Base-by-base conservation (phyloP, 257 asterid species). In the Fraxinus anomala region DNA sequence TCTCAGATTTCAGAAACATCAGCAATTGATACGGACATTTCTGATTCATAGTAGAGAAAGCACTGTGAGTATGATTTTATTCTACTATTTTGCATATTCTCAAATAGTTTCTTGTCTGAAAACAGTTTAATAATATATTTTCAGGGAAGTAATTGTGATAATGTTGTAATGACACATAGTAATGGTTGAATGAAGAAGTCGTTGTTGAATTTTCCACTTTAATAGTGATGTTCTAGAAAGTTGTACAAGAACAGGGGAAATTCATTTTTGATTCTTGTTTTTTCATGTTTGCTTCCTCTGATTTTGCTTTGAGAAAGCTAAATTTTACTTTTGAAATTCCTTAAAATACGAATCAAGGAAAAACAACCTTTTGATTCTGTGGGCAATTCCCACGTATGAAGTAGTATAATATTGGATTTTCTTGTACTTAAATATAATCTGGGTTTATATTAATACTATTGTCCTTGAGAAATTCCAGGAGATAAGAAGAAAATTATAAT, bases 401-500 rank as follows among this genome's bases (percentile, higher is more conserved):
- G 67, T 19, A 59, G 19, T 21, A 59, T 59, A 59, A 59, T 21
- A 21, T 21, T 59, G 8, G 30, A 59, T 7, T 59, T 21, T 21
- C 67, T 42, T 42, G 49, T 42, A 12, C 16, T 59, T 59, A 8
- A 21, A 21, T 8, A 19, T 4, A 31, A 10, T 19, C 3, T 17
- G 65, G 30, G 1, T 56, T 56, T 6, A 2, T 7, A 8, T 7
- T 59, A 59, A 21, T 56, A 7, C 67, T n/a, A 8, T 19, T 54
- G 16, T 56, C 6, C 74, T 61, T 44, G 49, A 70, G 37, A 66
- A 65, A 68, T 47, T 71, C 26, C 16, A 77, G 54, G 76, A 72
- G 36, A 33, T n/a, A 71, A 75, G 40, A 76, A 69, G 78, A 39
- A 37, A 75, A 54, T 47, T 80, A 63, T 24, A 75, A 86, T 87